Conservation (phyloP, 2,329 filamentous ascomycete species). For the Apiospora hydei region DNA sequence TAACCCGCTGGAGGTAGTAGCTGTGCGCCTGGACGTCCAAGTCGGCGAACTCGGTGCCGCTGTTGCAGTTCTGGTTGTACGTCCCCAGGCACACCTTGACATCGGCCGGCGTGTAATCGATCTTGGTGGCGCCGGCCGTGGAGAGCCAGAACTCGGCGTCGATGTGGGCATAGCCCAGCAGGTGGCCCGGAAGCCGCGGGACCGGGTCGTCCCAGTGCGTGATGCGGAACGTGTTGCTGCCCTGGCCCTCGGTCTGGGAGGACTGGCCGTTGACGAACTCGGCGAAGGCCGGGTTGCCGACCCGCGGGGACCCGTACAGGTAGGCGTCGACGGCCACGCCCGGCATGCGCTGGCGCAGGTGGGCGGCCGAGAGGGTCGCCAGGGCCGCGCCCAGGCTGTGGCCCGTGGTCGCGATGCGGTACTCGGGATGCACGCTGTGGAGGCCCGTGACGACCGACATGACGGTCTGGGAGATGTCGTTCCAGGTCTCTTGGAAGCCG, state of each 20-base stretch:
- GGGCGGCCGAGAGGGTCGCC: slow-evolving; percentile 37
- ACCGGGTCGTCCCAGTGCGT: slow-evolving; percentile 31
- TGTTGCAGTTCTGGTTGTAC: slow-evolving; percentile 58
- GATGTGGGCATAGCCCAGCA: slow-evolving; percentile 25
- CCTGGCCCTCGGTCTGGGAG: background rate
- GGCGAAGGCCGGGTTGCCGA: slow-evolving; percentile 39
- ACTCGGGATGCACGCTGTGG: slow-evolving; percentile 33
- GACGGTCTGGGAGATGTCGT: slow-evolving; percentile 31
- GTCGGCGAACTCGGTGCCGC: slow-evolving; percentile 46
- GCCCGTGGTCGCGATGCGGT: slow-evolving; percentile 37
- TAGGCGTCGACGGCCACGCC: slow-evolving; percentile 36
- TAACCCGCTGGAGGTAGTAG: slow-evolving; percentile 56
- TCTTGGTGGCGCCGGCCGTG: slow-evolving; percentile 30
- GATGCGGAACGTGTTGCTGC: slow-evolving; percentile 27
- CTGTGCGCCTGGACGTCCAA: slow-evolving; percentile 54
- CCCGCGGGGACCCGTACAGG: slow-evolving; percentile 42
- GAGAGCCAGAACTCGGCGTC: slow-evolving; percentile 22
- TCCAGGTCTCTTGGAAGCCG: slow-evolving; percentile 35
- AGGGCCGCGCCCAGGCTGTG: slow-evolving; percentile 42
- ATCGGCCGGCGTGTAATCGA: slow-evolving; percentile 47
- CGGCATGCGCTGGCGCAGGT: slow-evolving; percentile 29
- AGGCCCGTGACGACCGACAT: slow-evolving; percentile 30
- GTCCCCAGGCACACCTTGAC: slow-evolving; percentile 57
- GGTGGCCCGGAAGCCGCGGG: slow-evolving; percentile 26
- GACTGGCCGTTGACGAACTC: slow-evolving; percentile 35